Percentiles rank a stretch among this genome's conserved stretches.
Conservation (phyloP, 441 rosid species). For the Omphalea diandra region DNA sequence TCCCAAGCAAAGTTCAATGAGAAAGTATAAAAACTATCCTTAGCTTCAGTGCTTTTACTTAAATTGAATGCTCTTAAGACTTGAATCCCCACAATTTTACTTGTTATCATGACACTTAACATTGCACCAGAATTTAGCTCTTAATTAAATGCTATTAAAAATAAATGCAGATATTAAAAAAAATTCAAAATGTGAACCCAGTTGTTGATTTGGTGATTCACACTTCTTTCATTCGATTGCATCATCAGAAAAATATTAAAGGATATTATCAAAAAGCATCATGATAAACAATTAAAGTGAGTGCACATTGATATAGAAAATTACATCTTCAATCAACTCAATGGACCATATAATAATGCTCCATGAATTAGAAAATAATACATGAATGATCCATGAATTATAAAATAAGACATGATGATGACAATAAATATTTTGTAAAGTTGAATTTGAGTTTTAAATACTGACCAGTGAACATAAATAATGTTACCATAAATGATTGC, state of each 20-base stretch:
- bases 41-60: neutral
- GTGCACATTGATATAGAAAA: neutral
- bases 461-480: conserved; percentile 87
- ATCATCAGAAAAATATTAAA: neutral
- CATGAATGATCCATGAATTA: neutral
- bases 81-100: neutral
- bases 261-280: neutral
- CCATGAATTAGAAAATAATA: neutral
- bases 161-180: neutral
- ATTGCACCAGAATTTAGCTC: neutral
- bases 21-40: neutral
- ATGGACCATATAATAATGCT: neutral
- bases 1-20: neutral
- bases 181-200: neutral
- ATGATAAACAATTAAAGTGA: neutral
- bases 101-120: neutral
- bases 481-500: conserved; percentile 85
- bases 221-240: neutral
- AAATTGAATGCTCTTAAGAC: neutral
- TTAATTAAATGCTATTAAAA: neutral
- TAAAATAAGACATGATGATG: neutral
- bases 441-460: conserved; percentile 6
- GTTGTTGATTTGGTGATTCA: neutral
- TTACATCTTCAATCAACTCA: neutral
- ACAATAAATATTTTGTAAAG: conserved; percentile 3